These are phyloP conservation scores for Fusarium heterosporum DNA, from an alignment of 2,329 filamentous ascomycete genomes.

Conservation along the genomic window DNA sequence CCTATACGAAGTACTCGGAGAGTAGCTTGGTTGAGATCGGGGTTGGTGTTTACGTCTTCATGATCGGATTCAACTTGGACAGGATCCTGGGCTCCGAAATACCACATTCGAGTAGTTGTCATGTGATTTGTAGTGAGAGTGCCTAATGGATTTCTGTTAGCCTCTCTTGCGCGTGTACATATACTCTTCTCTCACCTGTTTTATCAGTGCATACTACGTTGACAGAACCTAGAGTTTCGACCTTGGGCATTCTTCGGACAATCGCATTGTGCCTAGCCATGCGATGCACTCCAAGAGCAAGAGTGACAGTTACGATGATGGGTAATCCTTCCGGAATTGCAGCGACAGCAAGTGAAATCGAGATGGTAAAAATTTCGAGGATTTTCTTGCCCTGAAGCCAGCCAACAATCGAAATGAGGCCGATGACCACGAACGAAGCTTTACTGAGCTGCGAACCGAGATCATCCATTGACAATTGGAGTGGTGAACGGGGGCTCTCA, in stretches of 20 bases:
- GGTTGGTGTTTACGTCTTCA: slow-evolving; percentile 65
- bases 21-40: slow-evolving; percentile 73
- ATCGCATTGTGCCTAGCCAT: slow-evolving; percentile 98
- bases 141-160: slow-evolving; percentile 59
- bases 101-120: slow-evolving; percentile 97
- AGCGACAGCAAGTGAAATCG: slow-evolving; percentile 94
- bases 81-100: slow-evolving; percentile 75
- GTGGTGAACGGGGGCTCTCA: slow-evolving; percentile 91
- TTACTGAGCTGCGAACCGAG: slow-evolving; percentile 96
- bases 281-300: slow-evolving; percentile 92
- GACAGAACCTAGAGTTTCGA: slow-evolving; percentile 97
- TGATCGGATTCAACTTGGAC: slow-evolving; percentile 67
- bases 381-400: slow-evolving; percentile 89
- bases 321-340: slow-evolving; percentile 96
- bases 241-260: slow-evolving; percentile 93
- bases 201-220: slow-evolving; percentile 99
- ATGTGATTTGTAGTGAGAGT: slow-evolving; percentile 98
- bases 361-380: slow-evolving; percentile 97
- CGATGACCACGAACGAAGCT: slow-evolving; percentile 95
- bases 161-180: background rate
- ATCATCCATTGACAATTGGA: slow-evolving; percentile 98
- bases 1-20: slow-evolving; percentile 88
- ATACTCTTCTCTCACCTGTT: slow-evolving; percentile 68
- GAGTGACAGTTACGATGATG: slow-evolving; percentile 97
- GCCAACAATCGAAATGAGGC: slow-evolving; percentile 89